Evolutionary conservation across 1,284 basidiomycete species (phyloP).

Genomic region (Golubevia pallescens): DNA sequence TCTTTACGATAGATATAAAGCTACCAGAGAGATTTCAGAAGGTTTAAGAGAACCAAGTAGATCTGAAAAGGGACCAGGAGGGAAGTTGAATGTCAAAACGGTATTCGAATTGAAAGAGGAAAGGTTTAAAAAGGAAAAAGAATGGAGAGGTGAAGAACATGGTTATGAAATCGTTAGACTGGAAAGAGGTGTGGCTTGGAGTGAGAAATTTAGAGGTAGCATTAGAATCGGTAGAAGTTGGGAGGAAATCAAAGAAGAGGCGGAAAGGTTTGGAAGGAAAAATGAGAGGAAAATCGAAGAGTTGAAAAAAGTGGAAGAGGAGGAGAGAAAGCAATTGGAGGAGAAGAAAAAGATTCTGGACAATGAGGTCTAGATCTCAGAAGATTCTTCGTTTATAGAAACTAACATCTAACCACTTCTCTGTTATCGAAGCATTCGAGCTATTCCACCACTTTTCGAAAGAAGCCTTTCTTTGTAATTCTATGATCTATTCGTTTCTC

Average conservation of each 20-base stretch:
- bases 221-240: slow-evolving; percentile 23
- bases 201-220: slow-evolving; percentile 40
- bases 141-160: slow-evolving; percentile 44
- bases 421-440: no score
- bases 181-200: slow-evolving; percentile 37
- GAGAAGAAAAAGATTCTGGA: no score
- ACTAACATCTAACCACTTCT: no score
- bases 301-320: neutral
- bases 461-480: no score
- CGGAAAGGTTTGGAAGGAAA: neutral
- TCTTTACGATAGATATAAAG: slow-evolving; percentile 36
- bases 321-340: no score
- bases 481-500: no score
- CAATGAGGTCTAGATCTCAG: no score
- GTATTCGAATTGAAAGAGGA: slow-evolving; percentile 50
- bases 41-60: slow-evolving; percentile 46
- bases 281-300: slow-evolving; percentile 1
- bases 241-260: neutral
- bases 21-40: slow-evolving; percentile 42
- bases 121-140: slow-evolving; percentile 51
- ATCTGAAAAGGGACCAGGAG: slow-evolving; percentile 45
- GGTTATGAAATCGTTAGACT: slow-evolving; percentile 41
- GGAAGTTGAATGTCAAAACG: slow-evolving; percentile 23
- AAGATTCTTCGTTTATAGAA: no score
- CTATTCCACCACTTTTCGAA: no score